A percentile compares a stretch with the other conserved stretches of the same genome.
phyloP scores from a whole-genome alignment of 2,329 filamentous ascomycete species.

The Thelonectria blattea region DNA sequence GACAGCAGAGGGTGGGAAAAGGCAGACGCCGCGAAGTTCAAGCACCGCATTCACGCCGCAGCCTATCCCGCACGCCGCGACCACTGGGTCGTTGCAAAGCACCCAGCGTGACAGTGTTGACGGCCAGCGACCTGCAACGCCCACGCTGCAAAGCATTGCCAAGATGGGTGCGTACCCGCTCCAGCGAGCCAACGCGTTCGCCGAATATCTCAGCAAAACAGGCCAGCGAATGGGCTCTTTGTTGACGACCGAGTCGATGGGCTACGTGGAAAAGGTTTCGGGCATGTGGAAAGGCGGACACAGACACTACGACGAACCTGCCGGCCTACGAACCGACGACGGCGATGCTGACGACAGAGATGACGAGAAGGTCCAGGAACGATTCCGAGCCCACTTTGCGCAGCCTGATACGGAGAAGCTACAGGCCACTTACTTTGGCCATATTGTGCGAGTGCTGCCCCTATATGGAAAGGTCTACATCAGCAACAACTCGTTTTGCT shows the following conservation, averaged over 20 bases:
- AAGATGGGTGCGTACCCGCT: conserved; percentile 77
- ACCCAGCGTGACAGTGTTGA: conserved; percentile 20
- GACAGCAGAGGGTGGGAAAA: conserved; percentile 23
- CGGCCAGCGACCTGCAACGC: conserved; percentile 41
- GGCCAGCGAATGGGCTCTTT: conserved; percentile 83
- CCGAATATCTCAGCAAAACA: conserved; percentile 79
- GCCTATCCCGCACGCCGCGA: conserved; percentile 42
- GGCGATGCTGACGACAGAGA: conserved; percentile 62
- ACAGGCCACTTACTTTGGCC: conserved; percentile 89
- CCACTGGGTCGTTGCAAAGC: conserved; percentile 46
- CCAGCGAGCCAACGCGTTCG: conserved; percentile 82
- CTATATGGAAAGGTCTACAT: conserved; percentile 97
- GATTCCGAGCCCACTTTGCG: conserved; percentile 89
- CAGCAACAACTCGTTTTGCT: conserved; percentile 86
- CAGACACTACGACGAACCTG: conserved; percentile 79
- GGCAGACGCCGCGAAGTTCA: conserved; percentile 26
- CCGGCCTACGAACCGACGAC: conserved; percentile 59
- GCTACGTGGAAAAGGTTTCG: conserved; percentile 94
- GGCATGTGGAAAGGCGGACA: conserved; percentile 95
- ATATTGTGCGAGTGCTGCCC: conserved; percentile 85
- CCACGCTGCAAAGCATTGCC: conserved; percentile 58
- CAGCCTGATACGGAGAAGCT: conserved; percentile 84
- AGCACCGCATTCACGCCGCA: conserved; percentile 18
- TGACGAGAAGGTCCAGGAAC: conserved; percentile 73
- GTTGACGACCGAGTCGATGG: conserved; percentile 89